Evolutionary conservation across 2,329 filamentous ascomycete species (phyloP), one percentile per base, ranked within the genome.

Genomic region (Fonsecaea nubica): DNA sequence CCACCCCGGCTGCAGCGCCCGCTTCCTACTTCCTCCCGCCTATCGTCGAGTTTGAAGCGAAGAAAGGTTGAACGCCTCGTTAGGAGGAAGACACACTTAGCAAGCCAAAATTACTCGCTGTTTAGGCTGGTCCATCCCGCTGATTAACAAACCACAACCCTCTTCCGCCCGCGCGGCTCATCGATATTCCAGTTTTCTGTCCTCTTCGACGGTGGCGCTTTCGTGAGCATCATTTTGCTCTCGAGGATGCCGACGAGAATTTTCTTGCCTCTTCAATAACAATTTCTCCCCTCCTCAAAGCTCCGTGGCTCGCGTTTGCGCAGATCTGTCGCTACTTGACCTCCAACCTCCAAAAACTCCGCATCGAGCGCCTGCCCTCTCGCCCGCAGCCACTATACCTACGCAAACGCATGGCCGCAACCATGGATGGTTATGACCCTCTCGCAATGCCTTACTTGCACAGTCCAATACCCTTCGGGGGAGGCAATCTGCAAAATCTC

Each of bases 381-480:
- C 54, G 40, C 36, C 36, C 42, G 33, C 45, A 50, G 45, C 18
- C 45, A 35, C 10, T 15, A 54, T 30, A 54, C 52, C 13, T 9
- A 36, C 53, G 35, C 58, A 53, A 25, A 25, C 59, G 32, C 35
- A 71, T 72, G 69, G 65, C 71, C 53, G 65, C 65, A 72, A 75
- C 73, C 68, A 83, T 83, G 81, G 85, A 87, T 74, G 82, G 84
- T 76, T 87, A 85, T 78, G 85, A 87, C 76, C 84, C 84, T 71
- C 83, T 85, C 78, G 81, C 84, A 76, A 87, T 89, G 86, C 84
- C 85, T n/a, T 89, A 88, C 74, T 77, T 88, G 77, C 82, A 84
- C 63, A 84, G 83, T 71, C 84, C 85, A 69, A 80, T 88, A 75
- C 82, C 83, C 63, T 82, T 53, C 15, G 58, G 32, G 25, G 67